Evolutionary conservation across 192 early-diverging fungal genomes (phyloP).

Genomic region (Backusella sp.): DNA sequence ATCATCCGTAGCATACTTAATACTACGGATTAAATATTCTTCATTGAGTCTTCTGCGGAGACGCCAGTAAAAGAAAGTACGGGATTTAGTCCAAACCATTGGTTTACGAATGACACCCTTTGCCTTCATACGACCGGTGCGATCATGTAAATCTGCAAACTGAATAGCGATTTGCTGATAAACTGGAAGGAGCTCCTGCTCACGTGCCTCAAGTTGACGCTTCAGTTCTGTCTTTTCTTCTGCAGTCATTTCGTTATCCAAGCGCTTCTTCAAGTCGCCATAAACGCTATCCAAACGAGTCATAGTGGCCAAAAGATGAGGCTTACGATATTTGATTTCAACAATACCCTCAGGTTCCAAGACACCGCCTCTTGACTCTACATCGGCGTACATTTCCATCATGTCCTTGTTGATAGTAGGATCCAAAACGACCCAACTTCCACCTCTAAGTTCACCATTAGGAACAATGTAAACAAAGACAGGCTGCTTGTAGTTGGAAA

Average conservation of each 20-base stretch:
- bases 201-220: constrained; percentile 69
- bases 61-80: constrained; percentile 92
- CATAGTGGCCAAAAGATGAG: constrained; percentile 89
- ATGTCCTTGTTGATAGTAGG: constrained; percentile 93
- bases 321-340: constrained; percentile 96
- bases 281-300: constrained; percentile 85
- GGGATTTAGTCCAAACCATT: constrained; percentile 75
- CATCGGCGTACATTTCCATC: constrained; percentile 99
- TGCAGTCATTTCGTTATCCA: constrained; percentile 49
- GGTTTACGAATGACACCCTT: constrained; percentile 87
- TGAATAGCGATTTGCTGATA: constrained; percentile 94
- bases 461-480: constrained; percentile 97
- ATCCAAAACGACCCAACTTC: constrained; percentile 97
- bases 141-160: constrained; percentile 97
- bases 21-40: constrained; percentile 64
- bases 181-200: constrained; percentile 82
- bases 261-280: constrained; percentile 62
- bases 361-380: constrained; percentile 87
- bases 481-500: constrained; percentile 91
- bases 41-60: constrained; percentile 80
- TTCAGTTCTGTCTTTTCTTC: constrained; percentile 69
- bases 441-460: constrained; percentile 94
- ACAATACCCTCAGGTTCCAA: constrained; percentile 96
- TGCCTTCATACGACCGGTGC: constrained; percentile 90
- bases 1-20: constrained; percentile 44